Conservation (phyloP, 2,329 filamentous ascomycete genomes). For the Aspergillus sp. region DNA sequence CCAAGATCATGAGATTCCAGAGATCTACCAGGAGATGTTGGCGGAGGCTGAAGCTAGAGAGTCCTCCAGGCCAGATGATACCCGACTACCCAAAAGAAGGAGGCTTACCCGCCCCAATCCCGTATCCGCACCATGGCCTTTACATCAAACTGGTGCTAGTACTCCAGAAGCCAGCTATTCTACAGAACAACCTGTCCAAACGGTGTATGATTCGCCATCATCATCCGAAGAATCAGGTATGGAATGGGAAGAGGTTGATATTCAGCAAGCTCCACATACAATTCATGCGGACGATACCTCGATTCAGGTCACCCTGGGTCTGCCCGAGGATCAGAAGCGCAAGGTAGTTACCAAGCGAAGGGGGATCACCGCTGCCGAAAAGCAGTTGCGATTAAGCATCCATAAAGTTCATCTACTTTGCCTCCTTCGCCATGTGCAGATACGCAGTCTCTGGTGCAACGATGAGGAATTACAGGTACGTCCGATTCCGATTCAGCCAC, state of each 20-base stretch:
- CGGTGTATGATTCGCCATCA: conserved; percentile 43
- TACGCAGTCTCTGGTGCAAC: conserved; percentile 89
- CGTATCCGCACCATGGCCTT: conserved; percentile 3
- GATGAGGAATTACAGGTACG: conserved; percentile 65
- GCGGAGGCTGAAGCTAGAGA: conserved; percentile 42
- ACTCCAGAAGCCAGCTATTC: conserved; percentile 14
- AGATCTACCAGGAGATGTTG: conserved; percentile 47
- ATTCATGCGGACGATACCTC: conserved; percentile 26
- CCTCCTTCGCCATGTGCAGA: conserved; percentile 73
- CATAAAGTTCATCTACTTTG: conserved; percentile 87
- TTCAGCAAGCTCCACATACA: conserved; percentile 38
- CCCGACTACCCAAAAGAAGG: conserved; percentile 42
- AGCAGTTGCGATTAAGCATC: conserved; percentile 66
- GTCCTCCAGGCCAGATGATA: conserved; percentile 24
- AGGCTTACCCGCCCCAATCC: conserved; percentile 34
- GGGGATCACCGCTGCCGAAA: conserved; percentile 59
- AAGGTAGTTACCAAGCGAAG: conserved; percentile 46
- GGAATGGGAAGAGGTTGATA: conserved; percentile 65
- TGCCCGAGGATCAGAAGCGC: conserved; percentile 28
- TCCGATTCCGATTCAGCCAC: not conserved
- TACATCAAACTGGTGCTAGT: conserved; percentile 16
- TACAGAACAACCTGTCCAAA: conserved; percentile 29
- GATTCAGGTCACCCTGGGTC: conserved; percentile 43
- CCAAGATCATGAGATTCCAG: conserved; percentile 33
- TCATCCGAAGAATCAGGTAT: conserved; percentile 62